Percentiles rank a stretch among this genome's conserved stretches.
Conservation (phyloP, 108 stramenopile genomes). For the Epipyxis sp. region DNA sequence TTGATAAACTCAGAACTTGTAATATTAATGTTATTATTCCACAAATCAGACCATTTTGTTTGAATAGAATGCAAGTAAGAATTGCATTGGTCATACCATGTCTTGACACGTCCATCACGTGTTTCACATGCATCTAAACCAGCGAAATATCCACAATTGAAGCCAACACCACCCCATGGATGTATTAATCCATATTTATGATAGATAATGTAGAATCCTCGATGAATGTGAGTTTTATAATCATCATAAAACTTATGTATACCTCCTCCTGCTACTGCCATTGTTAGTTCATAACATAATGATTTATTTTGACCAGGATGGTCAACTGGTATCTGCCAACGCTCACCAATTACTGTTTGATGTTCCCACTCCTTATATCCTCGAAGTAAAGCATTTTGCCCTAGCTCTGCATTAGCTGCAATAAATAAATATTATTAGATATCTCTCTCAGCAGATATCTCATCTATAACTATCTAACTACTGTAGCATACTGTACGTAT, state of each 20-base stretch:
- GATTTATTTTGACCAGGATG: conserved; percentile 9
- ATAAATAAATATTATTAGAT: too few species aligned
- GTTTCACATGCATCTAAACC: conserved; percentile 2
- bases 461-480: too few species aligned
- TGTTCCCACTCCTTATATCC: too few species aligned
- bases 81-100: not conserved
- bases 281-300: not conserved
- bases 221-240: not conserved
- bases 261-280: not conserved
- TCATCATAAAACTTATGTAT: not conserved
- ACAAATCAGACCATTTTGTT: not conserved
- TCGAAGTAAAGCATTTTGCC: too few species aligned
- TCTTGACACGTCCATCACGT: not conserved
- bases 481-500: too few species aligned
- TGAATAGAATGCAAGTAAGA: not conserved
- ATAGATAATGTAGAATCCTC: conserved; percentile 13
- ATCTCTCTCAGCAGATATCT: too few species aligned
- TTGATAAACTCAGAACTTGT: not conserved
- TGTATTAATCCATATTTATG: not conserved
- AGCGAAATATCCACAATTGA: not conserved
- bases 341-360: not conserved
- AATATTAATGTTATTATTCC: not conserved
- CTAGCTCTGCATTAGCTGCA: too few species aligned
- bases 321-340: not conserved
- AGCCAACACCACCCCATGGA: conserved; percentile 4